Conservation (phyloP, 2,329 filamentous ascomycete species). For the Calonectria pseudoturangicola region DNA sequence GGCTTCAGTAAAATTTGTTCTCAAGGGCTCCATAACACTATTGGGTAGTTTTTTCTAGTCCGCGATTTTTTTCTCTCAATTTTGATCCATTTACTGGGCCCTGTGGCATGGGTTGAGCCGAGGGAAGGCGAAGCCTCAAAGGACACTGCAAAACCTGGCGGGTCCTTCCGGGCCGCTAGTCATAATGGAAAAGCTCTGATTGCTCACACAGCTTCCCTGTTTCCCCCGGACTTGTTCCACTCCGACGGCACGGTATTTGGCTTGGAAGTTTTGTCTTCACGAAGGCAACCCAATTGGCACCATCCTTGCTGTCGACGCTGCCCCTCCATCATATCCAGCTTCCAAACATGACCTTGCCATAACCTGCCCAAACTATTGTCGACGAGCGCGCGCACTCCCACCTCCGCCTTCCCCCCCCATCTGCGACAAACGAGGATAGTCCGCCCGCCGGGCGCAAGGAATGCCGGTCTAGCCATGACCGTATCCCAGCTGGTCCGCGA, state of each 20-base stretch:
- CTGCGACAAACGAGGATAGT: conserved; percentile 43
- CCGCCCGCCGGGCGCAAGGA: conserved; percentile 53
- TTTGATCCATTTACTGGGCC: conserved; percentile 13
- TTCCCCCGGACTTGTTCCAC: conserved; percentile 45
- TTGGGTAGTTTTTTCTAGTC: neutral
- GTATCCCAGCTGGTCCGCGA: conserved; percentile 70
- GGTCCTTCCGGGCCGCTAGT: conserved; percentile 54
- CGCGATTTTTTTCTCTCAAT: neutral
- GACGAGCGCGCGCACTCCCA: conserved; percentile 37
- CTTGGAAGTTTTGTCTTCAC: conserved; percentile 46
- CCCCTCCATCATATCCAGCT: conserved; percentile 25
- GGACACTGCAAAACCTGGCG: conserved; percentile 45
- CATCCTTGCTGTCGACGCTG: conserved; percentile 36
- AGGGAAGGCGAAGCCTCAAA: conserved; percentile 51
- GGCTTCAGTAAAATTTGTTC: neutral
- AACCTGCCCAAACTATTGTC: conserved; percentile 35
- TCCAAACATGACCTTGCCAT: conserved; percentile 51
- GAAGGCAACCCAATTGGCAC: conserved; percentile 38
- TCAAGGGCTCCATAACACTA: neutral
- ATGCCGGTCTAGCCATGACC: conserved; percentile 61
- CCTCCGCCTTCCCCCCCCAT: conserved; percentile 24
- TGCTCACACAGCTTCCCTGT: conserved; percentile 48
- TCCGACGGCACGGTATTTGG: conserved; percentile 44
- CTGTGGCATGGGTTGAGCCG: conserved; percentile 51
- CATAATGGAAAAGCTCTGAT: conserved; percentile 56